Conservation (phyloP, 768 basidiomycete genomes). For the Daedalea quercina region DNA sequence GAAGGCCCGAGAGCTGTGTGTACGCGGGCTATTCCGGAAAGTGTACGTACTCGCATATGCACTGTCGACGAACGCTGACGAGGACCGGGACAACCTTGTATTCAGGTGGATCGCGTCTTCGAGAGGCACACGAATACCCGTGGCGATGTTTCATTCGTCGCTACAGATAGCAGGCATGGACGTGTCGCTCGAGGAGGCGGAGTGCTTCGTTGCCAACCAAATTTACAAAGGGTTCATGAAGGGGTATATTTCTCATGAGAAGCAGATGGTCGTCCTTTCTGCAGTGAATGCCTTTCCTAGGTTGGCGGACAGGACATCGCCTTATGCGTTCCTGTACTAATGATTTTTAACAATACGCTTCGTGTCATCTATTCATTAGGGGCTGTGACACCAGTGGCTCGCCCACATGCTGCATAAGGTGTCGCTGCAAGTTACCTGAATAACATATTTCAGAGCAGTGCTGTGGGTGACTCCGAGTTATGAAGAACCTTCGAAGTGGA, state of each 20-base stretch:
- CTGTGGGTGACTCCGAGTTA: no score
- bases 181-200: slow-evolving; percentile 74
- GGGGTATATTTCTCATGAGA: slow-evolving; percentile 95
- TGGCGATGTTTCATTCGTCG: slow-evolving; percentile 75
- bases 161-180: slow-evolving; percentile 62
- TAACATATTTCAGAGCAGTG: no score
- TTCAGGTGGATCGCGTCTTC: slow-evolving; percentile 73
- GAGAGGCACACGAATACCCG: slow-evolving; percentile 72
- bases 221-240: slow-evolving; percentile 89
- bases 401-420: no score
- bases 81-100: background rate
- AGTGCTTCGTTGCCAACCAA: slow-evolving; percentile 93
- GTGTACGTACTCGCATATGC: slow-evolving; percentile 42
- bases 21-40: slow-evolving; percentile 74
- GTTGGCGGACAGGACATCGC: slow-evolving; percentile 53
- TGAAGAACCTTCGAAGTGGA: no score
- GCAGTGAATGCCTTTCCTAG: slow-evolving; percentile 76
- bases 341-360: background rate
- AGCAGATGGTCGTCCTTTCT: slow-evolving; percentile 88
- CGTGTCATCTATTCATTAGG: no score
- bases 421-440: no score
- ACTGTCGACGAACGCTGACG: background rate
- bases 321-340: slow-evolving; percentile 31
- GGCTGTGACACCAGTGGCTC: no score
- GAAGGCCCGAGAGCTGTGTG: slow-evolving; percentile 79